A percentile compares a stretch with the other conserved stretches of the same genome.
Conservation (phyloP, 805 yeast species). For the Kodamaea restingae region DNA sequence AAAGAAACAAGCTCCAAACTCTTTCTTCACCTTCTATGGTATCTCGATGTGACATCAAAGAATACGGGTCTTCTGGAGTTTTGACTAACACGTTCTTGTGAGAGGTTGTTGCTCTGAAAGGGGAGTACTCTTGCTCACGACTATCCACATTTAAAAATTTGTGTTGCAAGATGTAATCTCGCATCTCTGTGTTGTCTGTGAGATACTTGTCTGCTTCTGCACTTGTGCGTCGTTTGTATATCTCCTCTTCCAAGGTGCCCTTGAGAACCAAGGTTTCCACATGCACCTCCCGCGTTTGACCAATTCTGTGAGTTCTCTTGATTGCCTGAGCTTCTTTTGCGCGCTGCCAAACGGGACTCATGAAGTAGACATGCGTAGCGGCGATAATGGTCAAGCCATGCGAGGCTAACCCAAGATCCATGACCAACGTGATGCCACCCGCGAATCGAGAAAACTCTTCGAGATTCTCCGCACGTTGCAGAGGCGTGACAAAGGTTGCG, state of each 20-base stretch:
- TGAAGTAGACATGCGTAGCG: conserved; percentile 65
- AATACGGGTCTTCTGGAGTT: conserved; percentile 16
- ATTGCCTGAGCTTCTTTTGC: conserved; percentile 73
- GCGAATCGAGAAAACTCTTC: conserved; percentile 44
- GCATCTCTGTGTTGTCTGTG: conserved; percentile 59
- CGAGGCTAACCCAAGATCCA: conserved; percentile 66
- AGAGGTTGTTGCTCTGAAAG: conserved; percentile 26
- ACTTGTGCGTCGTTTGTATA: conserved; percentile 42
- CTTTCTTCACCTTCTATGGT: conserved; percentile 6
- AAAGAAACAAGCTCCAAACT: conserved; percentile 28
- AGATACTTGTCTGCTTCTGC: conserved; percentile 30
- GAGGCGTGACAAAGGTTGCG: conserved; percentile 53
- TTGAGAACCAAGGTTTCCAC: conserved; percentile 66
- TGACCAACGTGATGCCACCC: conserved; percentile 52
- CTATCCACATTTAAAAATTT: conserved; percentile 37
- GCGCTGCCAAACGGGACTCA: conserved; percentile 70
- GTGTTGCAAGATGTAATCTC: conserved; percentile 49
- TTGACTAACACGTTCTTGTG: not conserved
- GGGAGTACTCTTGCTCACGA: conserved; percentile 33
- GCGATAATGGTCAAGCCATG: conserved; percentile 66
- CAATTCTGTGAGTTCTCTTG: conserved; percentile 74
- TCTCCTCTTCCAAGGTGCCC: conserved; percentile 66
- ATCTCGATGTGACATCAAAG: conserved; percentile 23
- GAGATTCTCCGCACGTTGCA: conserved; percentile 50
- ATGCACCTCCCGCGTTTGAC: conserved; percentile 57